Evolutionary conservation across 257 asterid genomes (phyloP).

Genomic region (Schizonepeta tenuifolia): DNA sequence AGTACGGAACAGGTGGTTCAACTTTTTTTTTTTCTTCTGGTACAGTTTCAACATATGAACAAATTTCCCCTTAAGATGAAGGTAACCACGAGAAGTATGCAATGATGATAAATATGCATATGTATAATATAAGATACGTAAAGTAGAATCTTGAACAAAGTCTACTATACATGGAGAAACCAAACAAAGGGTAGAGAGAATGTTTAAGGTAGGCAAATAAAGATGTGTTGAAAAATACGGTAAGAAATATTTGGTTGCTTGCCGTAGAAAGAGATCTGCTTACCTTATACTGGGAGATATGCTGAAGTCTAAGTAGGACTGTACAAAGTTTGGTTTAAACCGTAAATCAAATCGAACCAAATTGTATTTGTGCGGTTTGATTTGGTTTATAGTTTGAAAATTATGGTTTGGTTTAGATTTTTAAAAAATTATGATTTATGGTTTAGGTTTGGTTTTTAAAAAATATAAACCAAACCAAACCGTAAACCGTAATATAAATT

Average conservation of each 20-base stretch:
- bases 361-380: too few species aligned
- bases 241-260: background rate
- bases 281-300: background rate
- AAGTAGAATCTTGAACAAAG: conserved; percentile 5
- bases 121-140: background rate
- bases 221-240: background rate
- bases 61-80: background rate
- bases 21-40: background rate
- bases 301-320: background rate
- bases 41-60: background rate
- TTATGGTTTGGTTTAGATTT: too few species aligned
- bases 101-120: background rate
- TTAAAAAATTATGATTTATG: too few species aligned
- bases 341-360: too few species aligned
- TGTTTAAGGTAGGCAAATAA: background rate
- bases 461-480: too few species aligned
- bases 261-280: background rate
- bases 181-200: background rate
- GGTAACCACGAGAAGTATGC: background rate
- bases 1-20: background rate
- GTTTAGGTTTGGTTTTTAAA: too few species aligned
- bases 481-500: too few species aligned
- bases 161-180: background rate
- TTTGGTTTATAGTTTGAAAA: too few species aligned
- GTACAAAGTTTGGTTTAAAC: too few species aligned